Base-by-base conservation (phyloP, 345 rosid species). In the Linum lewisii region DNA sequence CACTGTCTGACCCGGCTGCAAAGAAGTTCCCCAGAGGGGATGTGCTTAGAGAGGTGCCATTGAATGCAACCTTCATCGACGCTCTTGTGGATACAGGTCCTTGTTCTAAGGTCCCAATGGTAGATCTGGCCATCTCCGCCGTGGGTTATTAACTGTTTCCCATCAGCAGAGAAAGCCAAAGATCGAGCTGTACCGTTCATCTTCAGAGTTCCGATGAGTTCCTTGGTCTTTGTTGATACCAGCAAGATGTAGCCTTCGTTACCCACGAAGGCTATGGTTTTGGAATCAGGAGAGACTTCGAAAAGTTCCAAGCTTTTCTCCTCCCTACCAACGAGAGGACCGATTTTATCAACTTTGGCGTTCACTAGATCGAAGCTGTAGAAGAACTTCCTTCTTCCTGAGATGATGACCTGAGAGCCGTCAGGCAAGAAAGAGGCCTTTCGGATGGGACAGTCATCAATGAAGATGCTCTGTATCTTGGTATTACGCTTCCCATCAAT, bases 71-170 rank as follows among this genome's bases (percentile, higher is more conserved):
- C 97, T 58, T 89, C 97, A 64, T 93, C 99, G 1, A 79, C 89
- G 9, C 77, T 94, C 74, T 85, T 89, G 66, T 81, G 82, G 67
- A 93, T 70, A 73, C 99, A 89, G 18, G 78, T 73, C 81, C 78
- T 77, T 5, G 85, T 93, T 66, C 97, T 78, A 69, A 89, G 80
- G 68, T 93, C 99, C 99, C 97, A 93, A 56, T 78, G 85, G 51
- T 89, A 93, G 34, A 93, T 75, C 55, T 87, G 89, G 7, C 99
- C 95, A 19, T 93, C 97, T 4, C 99, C 97, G 34, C 95, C 97
- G 36, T 87, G 80, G 74, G 91, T 89, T 68, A 93, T 54, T 55
- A 93, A 62, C 70, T 85, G 83, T 66, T 70, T 76, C 61, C 91
- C 99, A 54, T 79, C 73, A 25, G 73, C 76, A 23, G 89, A 72